Conservation (phyloP, 148 eudicot species). For the Gaultheria prostrata region DNA sequence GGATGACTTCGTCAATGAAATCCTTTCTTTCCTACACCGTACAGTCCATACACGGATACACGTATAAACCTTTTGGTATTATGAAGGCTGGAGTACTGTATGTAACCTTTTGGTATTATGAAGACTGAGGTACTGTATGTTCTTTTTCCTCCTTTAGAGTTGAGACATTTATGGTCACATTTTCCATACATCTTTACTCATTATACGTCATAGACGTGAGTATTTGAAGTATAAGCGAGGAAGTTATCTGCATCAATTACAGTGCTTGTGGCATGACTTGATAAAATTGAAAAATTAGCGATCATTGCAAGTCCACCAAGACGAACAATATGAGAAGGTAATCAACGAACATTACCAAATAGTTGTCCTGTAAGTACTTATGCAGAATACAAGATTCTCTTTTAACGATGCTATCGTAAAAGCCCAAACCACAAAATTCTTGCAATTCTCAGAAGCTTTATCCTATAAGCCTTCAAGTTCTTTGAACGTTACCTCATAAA, state of each 20-base stretch:
- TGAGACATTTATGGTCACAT: neutral
- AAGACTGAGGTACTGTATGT: neutral
- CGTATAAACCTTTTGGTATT: neutral
- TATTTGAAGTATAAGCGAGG: neutral
- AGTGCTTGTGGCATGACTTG: neutral
- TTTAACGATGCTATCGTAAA: too few species aligned
- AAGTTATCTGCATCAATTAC: neutral
- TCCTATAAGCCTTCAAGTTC: neutral
- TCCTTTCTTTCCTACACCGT: neutral
- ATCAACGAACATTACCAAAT: too few species aligned
- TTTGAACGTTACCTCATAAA: neutral
- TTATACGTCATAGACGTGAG: neutral
- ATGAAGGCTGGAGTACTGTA: neutral
- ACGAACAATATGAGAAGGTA: neutral
- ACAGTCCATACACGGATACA: neutral
- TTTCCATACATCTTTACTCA: neutral
- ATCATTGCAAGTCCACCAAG: neutral
- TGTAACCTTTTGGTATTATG: neutral
- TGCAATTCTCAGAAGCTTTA: neutral
- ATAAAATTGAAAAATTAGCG: neutral
- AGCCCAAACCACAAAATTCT: too few species aligned
- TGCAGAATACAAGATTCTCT: too few species aligned
- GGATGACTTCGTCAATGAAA: neutral
- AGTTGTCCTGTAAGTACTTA: too few species aligned
- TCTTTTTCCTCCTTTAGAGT: neutral